These are phyloP conservation scores for Wickerhamiella parazyma DNA, from an alignment of 805 yeast genomes.

Conservation along the genomic window DNA sequence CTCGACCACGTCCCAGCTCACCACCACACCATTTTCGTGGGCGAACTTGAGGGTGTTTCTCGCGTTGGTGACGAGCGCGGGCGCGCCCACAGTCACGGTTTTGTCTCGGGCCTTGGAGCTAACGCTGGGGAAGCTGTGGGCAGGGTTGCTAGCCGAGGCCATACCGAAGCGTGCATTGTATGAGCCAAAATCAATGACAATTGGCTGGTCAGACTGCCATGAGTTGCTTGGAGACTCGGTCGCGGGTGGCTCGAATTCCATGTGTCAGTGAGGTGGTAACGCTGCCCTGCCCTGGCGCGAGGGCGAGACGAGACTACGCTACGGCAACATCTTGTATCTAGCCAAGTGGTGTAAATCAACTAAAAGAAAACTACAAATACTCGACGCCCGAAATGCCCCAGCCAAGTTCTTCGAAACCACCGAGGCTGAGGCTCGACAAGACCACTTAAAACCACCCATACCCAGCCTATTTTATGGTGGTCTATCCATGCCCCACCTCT, in stretches of 20 bases:
- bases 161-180: constrained; percentile 31
- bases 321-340: too few species aligned
- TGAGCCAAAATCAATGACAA: constrained; percentile 80
- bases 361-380: too few species aligned
- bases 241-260: constrained; percentile 2
- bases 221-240: constrained; percentile 15
- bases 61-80: constrained; percentile 56
- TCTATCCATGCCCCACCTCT: too few species aligned
- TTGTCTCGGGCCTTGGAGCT: constrained; percentile 71
- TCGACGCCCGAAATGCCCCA: too few species aligned
- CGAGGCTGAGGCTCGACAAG: too few species aligned
- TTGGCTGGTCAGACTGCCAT: constrained; percentile 49
- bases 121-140: constrained; percentile 52
- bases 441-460: too few species aligned
- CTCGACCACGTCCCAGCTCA: constrained; percentile 90
- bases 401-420: too few species aligned
- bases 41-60: constrained; percentile 63
- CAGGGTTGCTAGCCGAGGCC: constrained; percentile 28
- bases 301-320: too few species aligned
- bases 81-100: constrained; percentile 59
- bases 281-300: too few species aligned
- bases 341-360: too few species aligned
- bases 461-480: too few species aligned
- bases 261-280: neutral
- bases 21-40: constrained; percentile 71